These are phyloP conservation scores for Barnettozyma populi DNA, from an alignment of 805 yeast genomes.

Conservation along the genomic window DNA sequence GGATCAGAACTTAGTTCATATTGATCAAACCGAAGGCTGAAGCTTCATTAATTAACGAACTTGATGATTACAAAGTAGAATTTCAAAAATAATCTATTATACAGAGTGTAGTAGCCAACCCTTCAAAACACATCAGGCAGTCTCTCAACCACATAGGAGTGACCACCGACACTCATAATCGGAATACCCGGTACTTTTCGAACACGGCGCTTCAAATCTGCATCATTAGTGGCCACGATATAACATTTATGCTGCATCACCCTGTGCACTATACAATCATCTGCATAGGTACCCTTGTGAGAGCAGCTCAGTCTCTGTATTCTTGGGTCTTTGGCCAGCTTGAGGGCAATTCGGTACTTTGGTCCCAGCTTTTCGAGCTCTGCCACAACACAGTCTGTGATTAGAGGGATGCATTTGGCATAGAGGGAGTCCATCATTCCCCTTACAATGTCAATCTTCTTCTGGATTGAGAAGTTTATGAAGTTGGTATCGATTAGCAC, in stretches of 20 bases:
- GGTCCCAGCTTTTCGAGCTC: conserved; percentile 96
- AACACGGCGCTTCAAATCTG: conserved; percentile 87
- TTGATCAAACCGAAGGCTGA: not conserved
- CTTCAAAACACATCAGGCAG: conserved; percentile 82
- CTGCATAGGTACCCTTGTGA: conserved; percentile 96
- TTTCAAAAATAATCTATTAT: not conserved
- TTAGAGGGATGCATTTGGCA: conserved; percentile 92
- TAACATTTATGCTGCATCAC: conserved; percentile 95
- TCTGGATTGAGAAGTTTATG: conserved; percentile 92
- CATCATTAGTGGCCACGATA: conserved; percentile 97
- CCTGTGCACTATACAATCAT: conserved; percentile 91
- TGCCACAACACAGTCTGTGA: conserved; percentile 97
- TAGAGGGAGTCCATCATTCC: conserved; percentile 95
- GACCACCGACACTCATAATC: conserved; percentile 92
- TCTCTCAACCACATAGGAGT: conserved; percentile 87
- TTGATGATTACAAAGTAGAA: not conserved
- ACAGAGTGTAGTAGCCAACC: not conserved
- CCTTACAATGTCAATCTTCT: conserved; percentile 88
- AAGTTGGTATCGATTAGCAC: conserved; percentile 94
- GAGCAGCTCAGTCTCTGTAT: conserved; percentile 81
- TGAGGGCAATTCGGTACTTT: conserved; percentile 86
- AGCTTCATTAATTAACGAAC: not conserved
- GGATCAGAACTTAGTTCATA: not conserved
- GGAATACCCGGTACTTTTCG: conserved; percentile 98
- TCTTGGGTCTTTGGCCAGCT: conserved; percentile 90